Evolutionary conservation across 805 yeast genomes (phyloP), one percentile per base, ranked within the genome.

Genomic region (Lachancea nothofagi): DNA sequence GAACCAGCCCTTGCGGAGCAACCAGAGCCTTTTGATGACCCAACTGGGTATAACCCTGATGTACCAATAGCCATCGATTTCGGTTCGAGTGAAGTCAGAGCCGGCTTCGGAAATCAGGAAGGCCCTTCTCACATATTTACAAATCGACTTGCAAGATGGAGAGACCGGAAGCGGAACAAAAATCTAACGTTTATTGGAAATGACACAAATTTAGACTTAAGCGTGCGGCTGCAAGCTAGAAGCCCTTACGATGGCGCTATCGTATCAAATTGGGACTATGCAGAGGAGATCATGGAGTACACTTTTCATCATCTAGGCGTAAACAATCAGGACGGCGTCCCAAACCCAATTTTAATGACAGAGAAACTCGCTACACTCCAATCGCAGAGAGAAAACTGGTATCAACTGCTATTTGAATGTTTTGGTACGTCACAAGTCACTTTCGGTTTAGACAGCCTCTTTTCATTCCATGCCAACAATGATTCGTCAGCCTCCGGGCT

Each of bases 241-340:
- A 69, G 85, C 4, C 96, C 97, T 0, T 90, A 75, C 55, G 98
- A 93, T 59, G 96, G 95, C 0, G 75, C 85, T 4, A 66, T 87
- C 49, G 69, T 93, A 25, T 80, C 94, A 19, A 94, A 89, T 59
- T 94, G 97, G 97, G 97, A 93, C 42, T 75, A 80, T 42, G 73
- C 82, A 2, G 98, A 93, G 57, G 74, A 71, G 42, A 74, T 90
- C 38, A 57, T 93, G 36, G 97, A 90, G 61, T 93, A 88, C 55
- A 69, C 88, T 0, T 82, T 93, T 56, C 74, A 77, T 44, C 94
- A 86, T 58, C 54, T 90, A 34, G 83, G 90, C 3, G 93, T 87
- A 2, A 53, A 52, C 6, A 65, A 77, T 0, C 48, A 62, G 2
- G 75, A 76, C 1, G 57, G 68, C 2, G 77, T 89, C 3, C 75